Evolutionary conservation across 129 eudicot genomes (phyloP).

Genomic region (Scalesia atractyloides): DNA sequence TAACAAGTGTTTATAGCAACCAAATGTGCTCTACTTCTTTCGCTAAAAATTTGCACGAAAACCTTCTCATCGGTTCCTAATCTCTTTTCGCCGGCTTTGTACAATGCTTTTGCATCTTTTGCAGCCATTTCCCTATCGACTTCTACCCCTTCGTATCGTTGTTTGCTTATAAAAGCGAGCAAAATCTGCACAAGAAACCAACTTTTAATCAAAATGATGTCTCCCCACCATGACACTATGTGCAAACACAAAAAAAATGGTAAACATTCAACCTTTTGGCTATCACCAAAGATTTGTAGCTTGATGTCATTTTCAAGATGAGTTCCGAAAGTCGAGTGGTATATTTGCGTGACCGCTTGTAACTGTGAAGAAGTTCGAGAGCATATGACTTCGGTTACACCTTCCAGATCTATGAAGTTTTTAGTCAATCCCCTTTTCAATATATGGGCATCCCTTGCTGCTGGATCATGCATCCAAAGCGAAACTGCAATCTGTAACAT

Average conservation of each 20-base stretch:
- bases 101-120: slow-evolving; percentile 63
- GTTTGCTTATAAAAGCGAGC: slow-evolving; percentile 48
- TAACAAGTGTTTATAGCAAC: slow-evolving; percentile 46
- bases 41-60: slow-evolving; percentile 48
- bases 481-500: slow-evolving; percentile 48
- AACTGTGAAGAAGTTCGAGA: slow-evolving; percentile 52
- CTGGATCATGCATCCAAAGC: slow-evolving; percentile 75
- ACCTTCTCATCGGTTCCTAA: slow-evolving; percentile 57
- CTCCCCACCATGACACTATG: slow-evolving; percentile 1
- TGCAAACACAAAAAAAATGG: neutral
- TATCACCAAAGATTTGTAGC: slow-evolving; percentile 47
- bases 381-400: slow-evolving; percentile 52
- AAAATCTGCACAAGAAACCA: slow-evolving; percentile 46
- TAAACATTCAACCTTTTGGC: slow-evolving; percentile 40
- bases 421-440: slow-evolving; percentile 34
- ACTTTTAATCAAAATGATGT: neutral
- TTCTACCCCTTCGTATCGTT: slow-evolving; percentile 55
- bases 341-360: slow-evolving; percentile 45
- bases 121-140: slow-evolving; percentile 49
- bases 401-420: slow-evolving; percentile 38
- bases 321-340: slow-evolving; percentile 38
- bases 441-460: slow-evolving; percentile 53
- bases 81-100: slow-evolving; percentile 65
- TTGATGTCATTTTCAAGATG: slow-evolving; percentile 50
- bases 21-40: slow-evolving; percentile 63